A percentile compares a stretch with the other conserved stretches of the same genome.
phyloP scores from a whole-genome alignment of 768 basidiomycete species.

The Gloeophyllum trabeum region DNA sequence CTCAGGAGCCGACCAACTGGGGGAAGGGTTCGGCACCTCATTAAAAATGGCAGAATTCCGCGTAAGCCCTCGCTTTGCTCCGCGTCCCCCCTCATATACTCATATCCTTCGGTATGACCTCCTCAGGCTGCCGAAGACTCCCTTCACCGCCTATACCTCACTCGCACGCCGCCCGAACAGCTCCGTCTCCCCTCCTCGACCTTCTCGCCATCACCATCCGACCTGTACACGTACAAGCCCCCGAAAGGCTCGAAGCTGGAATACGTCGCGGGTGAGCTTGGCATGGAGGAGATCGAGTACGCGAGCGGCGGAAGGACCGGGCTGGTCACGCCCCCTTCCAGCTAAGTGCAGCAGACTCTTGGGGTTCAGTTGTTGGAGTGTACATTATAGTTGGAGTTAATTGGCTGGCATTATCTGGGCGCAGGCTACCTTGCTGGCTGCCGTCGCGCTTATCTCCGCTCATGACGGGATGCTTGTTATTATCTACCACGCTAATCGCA shows the following conservation, averaged over 20 bases:
- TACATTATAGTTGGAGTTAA: too few relatives aligned
- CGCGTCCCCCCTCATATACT: conserved; percentile 3
- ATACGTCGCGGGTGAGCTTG: conserved; percentile 45
- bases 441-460: too few relatives aligned
- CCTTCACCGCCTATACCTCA: conserved; percentile 73
- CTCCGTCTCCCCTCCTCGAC: conserved; percentile 66
- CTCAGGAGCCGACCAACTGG: conserved; percentile 73
- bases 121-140: conserved; percentile 78
- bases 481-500: too few relatives aligned
- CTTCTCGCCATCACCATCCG: conserved; percentile 48
- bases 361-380: too few relatives aligned
- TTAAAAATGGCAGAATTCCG: conserved; percentile 93
- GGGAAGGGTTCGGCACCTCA: conserved; percentile 90
- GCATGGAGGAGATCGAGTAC: conserved; percentile 55
- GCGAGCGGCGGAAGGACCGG: conserved; percentile 53
- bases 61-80: conserved; percentile 23
- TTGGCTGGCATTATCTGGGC: too few relatives aligned
- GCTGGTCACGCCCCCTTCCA: too few relatives aligned
- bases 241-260: neutral
- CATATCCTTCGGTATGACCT: conserved; percentile 1
- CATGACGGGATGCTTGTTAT: too few relatives aligned
- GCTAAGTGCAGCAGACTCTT: too few relatives aligned
- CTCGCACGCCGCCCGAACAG: conserved; percentile 56
- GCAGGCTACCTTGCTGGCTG: too few relatives aligned
- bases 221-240: conserved; percentile 4